A percentile compares a stretch with the other conserved stretches of the same genome.
phyloP scores from a whole-genome alignment of 805 yeast species.

The Tetrapisispora iriomotensis region DNA sequence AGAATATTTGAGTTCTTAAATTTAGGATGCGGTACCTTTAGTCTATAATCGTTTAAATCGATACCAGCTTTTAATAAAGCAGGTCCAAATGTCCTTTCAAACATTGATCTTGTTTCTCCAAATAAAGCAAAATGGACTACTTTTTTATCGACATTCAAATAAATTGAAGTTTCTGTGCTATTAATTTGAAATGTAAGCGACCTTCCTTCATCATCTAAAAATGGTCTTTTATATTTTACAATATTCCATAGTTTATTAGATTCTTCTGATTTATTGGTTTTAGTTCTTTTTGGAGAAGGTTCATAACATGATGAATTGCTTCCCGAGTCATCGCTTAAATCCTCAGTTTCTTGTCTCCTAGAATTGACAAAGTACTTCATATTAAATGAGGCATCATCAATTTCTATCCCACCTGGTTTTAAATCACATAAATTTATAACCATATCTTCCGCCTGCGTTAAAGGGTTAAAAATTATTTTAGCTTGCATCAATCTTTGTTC shows the following conservation, averaged over 20 bases:
- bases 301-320: not conserved
- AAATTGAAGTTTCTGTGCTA: slow-evolving; percentile 21
- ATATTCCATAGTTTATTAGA: slow-evolving; percentile 7
- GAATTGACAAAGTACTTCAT: too few species aligned
- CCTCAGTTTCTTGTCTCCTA: too few species aligned
- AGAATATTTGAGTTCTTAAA: slow-evolving; percentile 1
- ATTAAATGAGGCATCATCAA: not conserved
- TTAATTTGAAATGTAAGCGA: slow-evolving; percentile 36
- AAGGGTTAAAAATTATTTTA: slow-evolving; percentile 42
- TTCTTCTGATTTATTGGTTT: slow-evolving; percentile 3
- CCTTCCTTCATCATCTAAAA: slow-evolving; percentile 32
- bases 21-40: slow-evolving; percentile 2
- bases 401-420: not conserved
- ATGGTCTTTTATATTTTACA: slow-evolving; percentile 38
- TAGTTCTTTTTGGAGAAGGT: slow-evolving; percentile 13
- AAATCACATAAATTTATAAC: slow-evolving; percentile 38
- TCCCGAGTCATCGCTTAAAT: not conserved
- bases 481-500: slow-evolving; percentile 61
- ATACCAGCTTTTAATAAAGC: slow-evolving; percentile 5
- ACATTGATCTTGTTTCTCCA: slow-evolving; percentile 11
- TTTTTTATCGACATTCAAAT: slow-evolving; percentile 26
- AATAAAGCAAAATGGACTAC: slow-evolving; percentile 16
- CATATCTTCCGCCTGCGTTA: slow-evolving; percentile 46
- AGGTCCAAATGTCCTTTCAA: slow-evolving; percentile 10
- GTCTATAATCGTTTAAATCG: slow-evolving; percentile 5